phyloP scores from a whole-genome alignment of 495 filamentous ascomycete genomes.

The Xylaria venustula region DNA sequence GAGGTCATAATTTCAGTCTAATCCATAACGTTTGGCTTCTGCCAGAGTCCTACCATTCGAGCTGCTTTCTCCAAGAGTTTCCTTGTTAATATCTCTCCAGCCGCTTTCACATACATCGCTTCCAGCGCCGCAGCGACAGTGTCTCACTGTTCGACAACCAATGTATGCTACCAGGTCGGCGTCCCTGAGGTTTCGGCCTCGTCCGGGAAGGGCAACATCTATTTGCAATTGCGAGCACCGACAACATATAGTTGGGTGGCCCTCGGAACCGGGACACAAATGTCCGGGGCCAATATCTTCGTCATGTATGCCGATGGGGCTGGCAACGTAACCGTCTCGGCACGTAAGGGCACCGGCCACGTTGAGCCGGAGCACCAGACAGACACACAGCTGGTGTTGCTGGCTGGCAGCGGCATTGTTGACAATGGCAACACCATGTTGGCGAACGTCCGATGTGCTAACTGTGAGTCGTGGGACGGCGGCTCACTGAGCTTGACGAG shows the following conservation, averaged over 20 bases:
- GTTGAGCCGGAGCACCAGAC: conserved; percentile 53
- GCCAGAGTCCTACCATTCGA: too few relatives aligned
- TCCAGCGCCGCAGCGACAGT: conserved; percentile 17
- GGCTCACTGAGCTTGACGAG: conserved; percentile 51
- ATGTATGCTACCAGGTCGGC: conserved; percentile 47
- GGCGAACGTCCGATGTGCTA: conserved; percentile 57
- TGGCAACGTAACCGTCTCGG: conserved; percentile 65
- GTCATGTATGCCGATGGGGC: conserved; percentile 60
- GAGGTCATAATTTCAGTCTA: too few relatives aligned
- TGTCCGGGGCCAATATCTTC: conserved; percentile 68
- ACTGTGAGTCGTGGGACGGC: conserved; percentile 56
- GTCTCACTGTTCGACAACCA: conserved; percentile 27
- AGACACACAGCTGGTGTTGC: conserved; percentile 48
- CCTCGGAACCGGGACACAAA: conserved; percentile 60
- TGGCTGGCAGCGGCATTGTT: conserved; percentile 62
- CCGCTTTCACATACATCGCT: conserved; percentile 20
- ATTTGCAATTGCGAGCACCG: conserved; percentile 65
- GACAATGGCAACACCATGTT: conserved; percentile 50
- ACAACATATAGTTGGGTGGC: conserved; percentile 61
- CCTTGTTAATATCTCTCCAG: conserved; percentile 7
- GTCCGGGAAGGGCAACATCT: conserved; percentile 51
- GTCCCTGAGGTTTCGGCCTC: conserved; percentile 42
- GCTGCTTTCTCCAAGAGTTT: background rate
- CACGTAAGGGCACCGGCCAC: conserved; percentile 56
- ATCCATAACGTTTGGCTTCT: too few relatives aligned